Base-by-base conservation (phyloP, 2,329 filamentous ascomycete genomes). In the Diaporthe vaccinii region DNA sequence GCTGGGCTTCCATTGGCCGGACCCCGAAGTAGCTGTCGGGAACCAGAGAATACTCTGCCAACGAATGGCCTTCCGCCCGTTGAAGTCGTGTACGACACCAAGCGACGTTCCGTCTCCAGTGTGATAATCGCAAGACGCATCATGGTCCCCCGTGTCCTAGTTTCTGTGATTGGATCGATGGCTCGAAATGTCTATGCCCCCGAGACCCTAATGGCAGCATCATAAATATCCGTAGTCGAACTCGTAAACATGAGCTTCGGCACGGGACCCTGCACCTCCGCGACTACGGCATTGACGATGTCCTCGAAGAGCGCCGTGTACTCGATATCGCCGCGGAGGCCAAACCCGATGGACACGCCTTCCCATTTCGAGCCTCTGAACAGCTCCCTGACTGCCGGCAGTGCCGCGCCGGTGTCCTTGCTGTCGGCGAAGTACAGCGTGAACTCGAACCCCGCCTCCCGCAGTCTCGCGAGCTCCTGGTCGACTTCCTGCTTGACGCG, bases 261-360 rank as follows among this genome's bases (percentile, higher is more conserved):
- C 41, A 59, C 55, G 17, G 31, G 51, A 4, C 51, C 49, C 34
- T 58, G 9, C 3, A 41, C 9, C 55, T 72, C 69, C 3, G 34
- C 9, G 2, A 61, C 41, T 1, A 61, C 39, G 14, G n/a, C 17
- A 8, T 61, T 72, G 41, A 72, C 69, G 49, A 72, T 72, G 12
- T 72, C 69, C 10, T 72, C 69, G n/a, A 72, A 72, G 10, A 72
- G 69, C 31, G 69, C 53, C 10, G 69, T 72, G 46, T 61, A 72
- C 41, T 72, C 69, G 20, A 61, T 10, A 6, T 25, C 55, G n/a
- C 69, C 69, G 22, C 69, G 53, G 55, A 72, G 22, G 31, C 69
- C 69, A 61, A 72, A 72, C 12, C 69, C 69, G 17, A 72, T 51
- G 4, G 69, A 61, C 5, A 72, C 55, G 8, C 69, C 69, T 7